Base-by-base conservation (phyloP, 2,329 filamentous ascomycete species). In the Monilinia polystroma region DNA sequence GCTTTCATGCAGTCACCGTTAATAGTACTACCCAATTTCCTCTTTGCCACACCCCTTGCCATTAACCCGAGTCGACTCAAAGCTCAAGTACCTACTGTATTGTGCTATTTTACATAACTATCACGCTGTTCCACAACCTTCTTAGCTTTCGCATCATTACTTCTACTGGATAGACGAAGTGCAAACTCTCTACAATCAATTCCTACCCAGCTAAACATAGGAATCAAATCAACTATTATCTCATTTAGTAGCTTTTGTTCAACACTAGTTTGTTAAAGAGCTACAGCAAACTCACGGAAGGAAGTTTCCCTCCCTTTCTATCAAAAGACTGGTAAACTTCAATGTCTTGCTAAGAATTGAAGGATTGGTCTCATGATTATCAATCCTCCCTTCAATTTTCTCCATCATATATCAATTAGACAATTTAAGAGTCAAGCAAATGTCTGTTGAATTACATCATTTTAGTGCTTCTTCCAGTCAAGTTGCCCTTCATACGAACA, bases 1-100 rank as follows among this genome's bases (percentile, higher is more conserved):
- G 20, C 54, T 52, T 58, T 53, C 43, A 65, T 43, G 32, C 47
- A 52, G 18, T 59, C 32, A 59, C 45, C n/a, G 32, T 65, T 52
- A 52, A 7, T 35, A 52, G 26, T 58, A 35, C 59, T 20, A 47
- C 41, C 20, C 4, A 26, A 4, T 38, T 18, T 11, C 35, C 56
- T 58, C 56, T 32, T n/a, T 47, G 3, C 41, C 4, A 57, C 14
- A 43, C 41, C 41, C 53, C 53, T 65, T 51, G 20, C 47, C 47
- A 62, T 52, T 29, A 59, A 35, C 43, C 54, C 57, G 35, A 53
- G 47, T 63, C 59, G 16, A 41, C 29, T 41, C n/a, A 52, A 41
- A 41, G 32, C n/a, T 62, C 59, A 52, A 51, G 47, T 60, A n/a
- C 23, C 26, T 38, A 18, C 18, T 47, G 41, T 10, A 35, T 32